phyloP scores from a whole-genome alignment of 1,284 basidiomycete species.

The Meira nashicola region DNA sequence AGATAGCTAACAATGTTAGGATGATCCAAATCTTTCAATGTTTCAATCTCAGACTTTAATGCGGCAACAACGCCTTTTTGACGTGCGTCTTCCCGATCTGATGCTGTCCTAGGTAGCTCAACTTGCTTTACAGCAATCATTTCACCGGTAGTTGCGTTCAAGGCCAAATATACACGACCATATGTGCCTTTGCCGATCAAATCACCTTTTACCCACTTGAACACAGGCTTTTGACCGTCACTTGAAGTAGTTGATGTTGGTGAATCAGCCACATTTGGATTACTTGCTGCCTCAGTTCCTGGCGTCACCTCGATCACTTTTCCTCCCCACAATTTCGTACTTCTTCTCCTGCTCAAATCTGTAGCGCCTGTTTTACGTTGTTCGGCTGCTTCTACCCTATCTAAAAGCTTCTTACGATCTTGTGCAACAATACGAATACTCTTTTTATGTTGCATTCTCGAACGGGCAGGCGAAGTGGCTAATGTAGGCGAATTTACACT shows the following conservation, averaged over 20 bases:
- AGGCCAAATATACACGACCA: constrained; percentile 87
- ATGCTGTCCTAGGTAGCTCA: constrained; percentile 81
- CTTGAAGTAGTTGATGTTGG: constrained; percentile 19
- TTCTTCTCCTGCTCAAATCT: constrained; percentile 68
- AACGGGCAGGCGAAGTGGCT: neutral
- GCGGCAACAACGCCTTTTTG: constrained; percentile 84
- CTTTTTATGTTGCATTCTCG: constrained; percentile 61
- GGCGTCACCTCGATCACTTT: constrained; percentile 87
- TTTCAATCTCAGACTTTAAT: constrained; percentile 84
- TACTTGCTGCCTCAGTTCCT: constrained; percentile 54
- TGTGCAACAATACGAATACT: constrained; percentile 88
- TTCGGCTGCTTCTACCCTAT: constrained; percentile 27
- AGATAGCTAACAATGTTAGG: constrained; percentile 95
- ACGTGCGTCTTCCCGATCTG: constrained; percentile 79
- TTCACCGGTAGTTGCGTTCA: constrained; percentile 97
- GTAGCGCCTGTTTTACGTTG: constrained; percentile 57
- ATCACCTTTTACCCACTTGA: constrained; percentile 98
- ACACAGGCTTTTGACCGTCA: constrained; percentile 59
- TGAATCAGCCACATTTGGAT: constrained; percentile 36
- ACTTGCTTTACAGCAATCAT: constrained; percentile 99
- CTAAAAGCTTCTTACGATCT: constrained; percentile 54
- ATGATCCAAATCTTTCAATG: constrained; percentile 89
- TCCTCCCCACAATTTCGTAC: constrained; percentile 94
- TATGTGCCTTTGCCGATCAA: constrained; percentile 95
- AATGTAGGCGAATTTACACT: constrained; percentile 2